Evolutionary conservation across 495 filamentous ascomycete species (phyloP), one percentile per base, ranked within the genome.

Genomic region (Annulohypoxylon bovei): DNA sequence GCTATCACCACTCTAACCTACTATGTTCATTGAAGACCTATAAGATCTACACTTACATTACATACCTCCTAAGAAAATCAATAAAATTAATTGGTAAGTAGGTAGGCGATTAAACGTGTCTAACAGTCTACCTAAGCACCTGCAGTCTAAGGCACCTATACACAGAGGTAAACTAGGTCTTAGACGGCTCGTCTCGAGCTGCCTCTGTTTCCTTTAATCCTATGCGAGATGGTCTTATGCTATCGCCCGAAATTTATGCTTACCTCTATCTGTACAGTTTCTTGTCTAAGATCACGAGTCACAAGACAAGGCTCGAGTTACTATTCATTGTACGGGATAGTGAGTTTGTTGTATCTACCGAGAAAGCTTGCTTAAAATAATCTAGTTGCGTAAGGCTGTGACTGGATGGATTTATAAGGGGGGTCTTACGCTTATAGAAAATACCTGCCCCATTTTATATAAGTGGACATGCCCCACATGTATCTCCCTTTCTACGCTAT

Each of bases 171-270:
- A 27, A 32, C 23, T 53, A 30, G 14, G 11, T 53, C 14, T 37
- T 25, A 25, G 32, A 53, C 67, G 67, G 67, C 61, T 70, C 67
- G 67, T 65, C 67, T 65, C 67, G 67, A 70, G 39, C 37, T 70
- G 44, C 67, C 67, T 9, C 49, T 32, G 35, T 56, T 56, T 56
- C 33, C 44, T 49, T 59, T 16, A 49, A 5, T 22, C 33, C 35
- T 25, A 59, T 59, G 55, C 49, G 25, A 66, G 62, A 71, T 64
- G 32, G 58, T 23, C 32, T 44, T 52, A 71, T 71, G 68, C 68
- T 55, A 71, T 71, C 62, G 57, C 62, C 68, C 68, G 68, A 71
- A 40, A 12, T 37, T 59, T 50, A 53, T 47, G 49, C 56, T 62
- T 53, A 57, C 39, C 25, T 25, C 37, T 47, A 12, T 25, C 37